phyloP scores from a whole-genome alignment of 2,329 filamentous ascomycete species.

The Pseudopyricularia javanii region DNA sequence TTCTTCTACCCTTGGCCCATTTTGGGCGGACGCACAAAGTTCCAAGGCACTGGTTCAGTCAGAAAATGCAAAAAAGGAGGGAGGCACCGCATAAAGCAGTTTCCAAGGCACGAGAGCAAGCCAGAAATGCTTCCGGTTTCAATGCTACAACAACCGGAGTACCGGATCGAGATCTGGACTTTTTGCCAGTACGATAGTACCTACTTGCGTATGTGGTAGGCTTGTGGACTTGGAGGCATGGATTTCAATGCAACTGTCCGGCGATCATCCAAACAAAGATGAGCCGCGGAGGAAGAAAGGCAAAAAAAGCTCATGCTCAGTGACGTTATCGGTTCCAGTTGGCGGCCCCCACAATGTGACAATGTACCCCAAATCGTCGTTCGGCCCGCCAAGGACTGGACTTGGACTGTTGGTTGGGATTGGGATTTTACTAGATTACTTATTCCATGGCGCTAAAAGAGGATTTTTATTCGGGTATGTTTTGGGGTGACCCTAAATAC shows the following conservation, averaged over 20 bases:
- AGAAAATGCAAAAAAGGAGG: background rate
- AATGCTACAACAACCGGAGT: background rate
- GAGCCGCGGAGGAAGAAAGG: too few relatives aligned
- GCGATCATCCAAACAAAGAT: too few relatives aligned
- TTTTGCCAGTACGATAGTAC: too few relatives aligned
- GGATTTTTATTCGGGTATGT: too few relatives aligned
- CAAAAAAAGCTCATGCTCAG: background rate
- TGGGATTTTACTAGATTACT: too few relatives aligned
- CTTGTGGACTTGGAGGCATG: too few relatives aligned
- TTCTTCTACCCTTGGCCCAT: background rate
- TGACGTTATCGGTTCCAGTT: background rate
- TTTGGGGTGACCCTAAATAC: too few relatives aligned
- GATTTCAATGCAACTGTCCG: too few relatives aligned
- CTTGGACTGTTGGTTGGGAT: too few relatives aligned
- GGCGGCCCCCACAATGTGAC: background rate
- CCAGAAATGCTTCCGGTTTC: background rate
- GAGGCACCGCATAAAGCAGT: background rate
- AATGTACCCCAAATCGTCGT: background rate
- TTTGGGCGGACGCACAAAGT: background rate
- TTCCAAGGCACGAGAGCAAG: background rate
- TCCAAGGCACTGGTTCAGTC: background rate
- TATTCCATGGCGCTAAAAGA: too few relatives aligned
- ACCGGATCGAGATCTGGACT: background rate
- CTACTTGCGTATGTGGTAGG: too few relatives aligned
- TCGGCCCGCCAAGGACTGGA: background rate